Base-by-base conservation (phyloP, 305 asterid species). In the Fraxinus paxiana region DNA sequence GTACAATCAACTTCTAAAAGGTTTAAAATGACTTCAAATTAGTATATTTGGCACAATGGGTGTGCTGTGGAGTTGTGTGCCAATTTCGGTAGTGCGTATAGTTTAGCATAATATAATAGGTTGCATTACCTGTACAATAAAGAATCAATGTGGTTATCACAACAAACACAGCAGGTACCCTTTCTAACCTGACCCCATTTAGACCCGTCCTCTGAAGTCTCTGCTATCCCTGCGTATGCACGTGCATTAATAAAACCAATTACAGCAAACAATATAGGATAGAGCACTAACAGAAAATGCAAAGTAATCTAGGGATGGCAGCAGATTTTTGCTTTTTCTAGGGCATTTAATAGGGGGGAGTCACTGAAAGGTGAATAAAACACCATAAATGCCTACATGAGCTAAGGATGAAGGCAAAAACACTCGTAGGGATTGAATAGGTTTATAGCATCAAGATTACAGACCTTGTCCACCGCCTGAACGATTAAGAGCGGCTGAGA, bases 131-230 rank as follows among this genome's bases (percentile, higher is more conserved):
- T 94, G 94, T 96, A 96, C 93, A 94, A 79, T 8, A 95, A 86
- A 82, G 94, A 90, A 81, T 95, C 98, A 18, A 95, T 95, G 35
- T 91, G 97, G 83, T 87, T 91, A 86, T 93, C 99, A 81, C 97
- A 94, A 82, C 99, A 96, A 26, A 96, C 92, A 69, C 99, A 96
- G 87, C 99, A 94, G 84, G 96, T 93, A 56, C 99, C 98, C 86
- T 96, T 94, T 86, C 90, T 91, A 77, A 93, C 99, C 46, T 91
- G 90, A 78, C 91, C 89, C 96, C 97, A 94, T 85, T 86, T 94
- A 34, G 94, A 96, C 35, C 98, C 97, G 33, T 94, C 97, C n/a
- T 87, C 92, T 33, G 98, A 93, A 54, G 93, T 87, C 90, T 93
- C 98, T 20, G 90, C 90, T 73, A 31, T 82, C 83, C 89, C 98